phyloP scores from a whole-genome alignment of 345 rosid species.

The Populus pruinosa region DNA sequence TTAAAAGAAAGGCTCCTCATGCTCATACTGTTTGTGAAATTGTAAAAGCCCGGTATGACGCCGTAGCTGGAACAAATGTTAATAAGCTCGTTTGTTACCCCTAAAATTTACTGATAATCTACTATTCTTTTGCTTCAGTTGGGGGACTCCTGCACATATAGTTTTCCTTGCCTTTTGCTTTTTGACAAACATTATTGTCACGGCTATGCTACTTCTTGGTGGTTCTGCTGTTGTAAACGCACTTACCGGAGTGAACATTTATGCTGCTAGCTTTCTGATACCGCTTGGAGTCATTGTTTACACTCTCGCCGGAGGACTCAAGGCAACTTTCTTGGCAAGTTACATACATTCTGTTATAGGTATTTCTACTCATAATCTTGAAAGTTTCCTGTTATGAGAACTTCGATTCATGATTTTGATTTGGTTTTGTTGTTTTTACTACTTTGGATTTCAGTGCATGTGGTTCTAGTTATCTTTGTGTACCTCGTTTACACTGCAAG shows the following conservation, averaged over 20 bases:
- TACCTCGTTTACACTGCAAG: conserved; percentile 84
- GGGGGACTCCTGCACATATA: conserved; percentile 84
- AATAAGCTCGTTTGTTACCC: not conserved
- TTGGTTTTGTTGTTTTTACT: not conserved
- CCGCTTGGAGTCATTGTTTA: conserved; percentile 89
- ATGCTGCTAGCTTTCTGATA: conserved; percentile 85
- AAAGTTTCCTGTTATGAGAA: not conserved
- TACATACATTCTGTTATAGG: conserved; percentile 90
- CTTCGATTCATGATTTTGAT: not conserved
- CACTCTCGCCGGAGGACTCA: conserved; percentile 90
- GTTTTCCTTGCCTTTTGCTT: conserved; percentile 86
- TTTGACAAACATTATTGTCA: conserved; percentile 69
- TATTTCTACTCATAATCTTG: conserved; percentile 8
- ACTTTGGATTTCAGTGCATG: conserved; percentile 57
- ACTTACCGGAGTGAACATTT: conserved; percentile 78
- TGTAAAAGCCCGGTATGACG: conserved; percentile 76
- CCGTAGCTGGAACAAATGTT: not conserved
- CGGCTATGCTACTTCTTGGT: conserved; percentile 90
- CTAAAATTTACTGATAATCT: not conserved
- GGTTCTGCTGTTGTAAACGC: conserved; percentile 97
- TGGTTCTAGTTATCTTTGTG: conserved; percentile 69
- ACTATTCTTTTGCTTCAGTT: conserved; percentile 37
- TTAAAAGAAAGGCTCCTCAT: conserved; percentile 89
- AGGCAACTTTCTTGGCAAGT: conserved; percentile 95
- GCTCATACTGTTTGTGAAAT: conserved; percentile 96